Conservation (phyloP, 441 rosid genomes). For the Theobroma grandiflorum region DNA sequence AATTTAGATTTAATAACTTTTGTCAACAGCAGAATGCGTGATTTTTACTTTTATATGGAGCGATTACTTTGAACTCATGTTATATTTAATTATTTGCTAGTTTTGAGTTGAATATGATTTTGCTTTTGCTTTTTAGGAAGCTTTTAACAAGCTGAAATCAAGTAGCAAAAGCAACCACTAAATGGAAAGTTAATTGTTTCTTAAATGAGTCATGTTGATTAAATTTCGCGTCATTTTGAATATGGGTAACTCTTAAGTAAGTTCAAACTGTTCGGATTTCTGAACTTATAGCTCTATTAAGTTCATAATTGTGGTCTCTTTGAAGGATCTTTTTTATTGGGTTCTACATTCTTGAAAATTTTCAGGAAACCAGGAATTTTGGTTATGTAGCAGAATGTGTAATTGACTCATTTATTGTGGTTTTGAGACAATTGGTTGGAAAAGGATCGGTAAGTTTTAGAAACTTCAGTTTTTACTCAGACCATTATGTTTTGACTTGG, state of each 20-base stretch:
- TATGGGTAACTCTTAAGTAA: neutral
- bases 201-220: neutral
- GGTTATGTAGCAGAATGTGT: conserved; percentile 54
- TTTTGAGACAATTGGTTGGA: conserved; percentile 62
- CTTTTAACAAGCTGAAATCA: neutral
- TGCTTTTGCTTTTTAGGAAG: neutral
- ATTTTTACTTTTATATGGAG: neutral
- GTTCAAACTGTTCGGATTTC: neutral
- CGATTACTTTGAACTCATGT: neutral
- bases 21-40: neutral
- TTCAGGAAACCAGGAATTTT: conserved; percentile 69
- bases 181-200: neutral
- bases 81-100: neutral
- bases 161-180: neutral
- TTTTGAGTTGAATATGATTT: neutral
- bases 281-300: neutral
- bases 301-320: conserved; percentile 24
- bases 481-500: conserved; percentile 2
- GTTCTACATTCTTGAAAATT: conserved; percentile 35
- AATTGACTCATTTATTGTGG: conserved; percentile 71
- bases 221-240: neutral
- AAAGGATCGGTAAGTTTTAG: conserved; percentile 57
- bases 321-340: conserved; percentile 23
- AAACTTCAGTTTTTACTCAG: conserved; percentile 10
- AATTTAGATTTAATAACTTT: no score